These are phyloP conservation scores for Persicaria maculosa DNA, from an alignment of 148 eudicot genomes.

Conservation along the genomic window DNA sequence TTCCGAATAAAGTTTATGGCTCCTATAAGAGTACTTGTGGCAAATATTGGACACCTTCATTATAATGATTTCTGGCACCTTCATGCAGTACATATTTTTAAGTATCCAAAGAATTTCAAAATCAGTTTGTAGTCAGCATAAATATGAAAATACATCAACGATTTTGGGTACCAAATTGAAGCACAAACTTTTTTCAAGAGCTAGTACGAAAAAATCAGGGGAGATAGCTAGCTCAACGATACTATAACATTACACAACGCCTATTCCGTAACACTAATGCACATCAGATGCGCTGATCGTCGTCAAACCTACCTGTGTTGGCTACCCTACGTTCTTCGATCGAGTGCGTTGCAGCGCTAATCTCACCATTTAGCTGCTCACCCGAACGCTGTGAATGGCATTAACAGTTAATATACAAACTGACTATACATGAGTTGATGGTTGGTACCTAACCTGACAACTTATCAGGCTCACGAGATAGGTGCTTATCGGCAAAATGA, in stretches of 20 bases:
- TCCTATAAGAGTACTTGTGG: no score
- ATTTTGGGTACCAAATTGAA: neutral
- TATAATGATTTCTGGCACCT: neutral
- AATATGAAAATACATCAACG: neutral
- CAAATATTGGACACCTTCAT: neutral
- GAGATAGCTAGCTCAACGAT: neutral
- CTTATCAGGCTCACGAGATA: slow-evolving; percentile 9
- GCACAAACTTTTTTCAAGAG: neutral
- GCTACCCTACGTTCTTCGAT: neutral
- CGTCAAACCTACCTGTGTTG: neutral
- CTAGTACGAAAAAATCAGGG: neutral
- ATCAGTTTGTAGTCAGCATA: neutral
- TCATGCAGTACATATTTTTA: neutral
- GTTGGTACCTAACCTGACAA: neutral
- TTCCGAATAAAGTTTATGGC: no score
- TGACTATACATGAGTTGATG: slow-evolving; percentile 2
- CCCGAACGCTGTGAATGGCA: neutral
- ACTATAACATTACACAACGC: neutral
- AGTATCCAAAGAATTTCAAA: neutral
- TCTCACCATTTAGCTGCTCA: neutral
- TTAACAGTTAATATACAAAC: neutral
- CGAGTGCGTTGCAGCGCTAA: neutral
- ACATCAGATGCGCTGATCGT: neutral
- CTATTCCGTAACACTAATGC: neutral
- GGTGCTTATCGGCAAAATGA: slow-evolving; percentile 83